Evolutionary conservation across 169 alveolate genomes (phyloP).

Genomic region (Cryptosporidium canis): DNA sequence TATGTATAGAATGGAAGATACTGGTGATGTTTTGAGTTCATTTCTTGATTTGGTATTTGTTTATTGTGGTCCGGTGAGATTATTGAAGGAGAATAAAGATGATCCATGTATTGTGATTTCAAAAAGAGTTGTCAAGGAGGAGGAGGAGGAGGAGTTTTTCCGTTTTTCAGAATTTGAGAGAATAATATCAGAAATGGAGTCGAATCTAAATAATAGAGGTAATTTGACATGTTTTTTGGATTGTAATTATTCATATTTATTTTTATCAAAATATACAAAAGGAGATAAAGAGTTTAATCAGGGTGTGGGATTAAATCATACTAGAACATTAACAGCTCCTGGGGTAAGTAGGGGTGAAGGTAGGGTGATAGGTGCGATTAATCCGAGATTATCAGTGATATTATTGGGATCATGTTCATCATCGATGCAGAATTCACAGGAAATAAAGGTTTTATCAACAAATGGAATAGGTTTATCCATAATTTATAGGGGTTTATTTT

Average conservation of each 20-base stretch:
- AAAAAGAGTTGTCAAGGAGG: not conserved
- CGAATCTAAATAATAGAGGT: not conserved
- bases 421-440: constrained; percentile 13
- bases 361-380: not conserved
- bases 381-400: constrained; percentile 6
- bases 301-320: not conserved
- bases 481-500: constrained; percentile 58
- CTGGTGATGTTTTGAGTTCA: not conserved
- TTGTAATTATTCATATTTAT: constrained; percentile 27
- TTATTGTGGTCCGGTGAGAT: constrained; percentile 8
- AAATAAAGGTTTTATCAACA: constrained; percentile 25
- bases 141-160: not conserved
- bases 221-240: constrained; percentile 61
- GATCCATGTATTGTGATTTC: constrained; percentile 17
- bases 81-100: not conserved
- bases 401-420: constrained; percentile 28
- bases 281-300: not conserved
- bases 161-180: constrained; percentile 25
- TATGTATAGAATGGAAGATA: not conserved
- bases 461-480: constrained; percentile 56
- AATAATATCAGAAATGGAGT: not conserved
- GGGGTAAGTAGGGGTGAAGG: not conserved
- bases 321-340: not conserved
- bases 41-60: not conserved
- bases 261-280: constrained; percentile 53